These are phyloP conservation scores for Hypoxylon cercidicola DNA, from an alignment of 495 filamentous ascomycete species.

Conservation along the genomic window DNA sequence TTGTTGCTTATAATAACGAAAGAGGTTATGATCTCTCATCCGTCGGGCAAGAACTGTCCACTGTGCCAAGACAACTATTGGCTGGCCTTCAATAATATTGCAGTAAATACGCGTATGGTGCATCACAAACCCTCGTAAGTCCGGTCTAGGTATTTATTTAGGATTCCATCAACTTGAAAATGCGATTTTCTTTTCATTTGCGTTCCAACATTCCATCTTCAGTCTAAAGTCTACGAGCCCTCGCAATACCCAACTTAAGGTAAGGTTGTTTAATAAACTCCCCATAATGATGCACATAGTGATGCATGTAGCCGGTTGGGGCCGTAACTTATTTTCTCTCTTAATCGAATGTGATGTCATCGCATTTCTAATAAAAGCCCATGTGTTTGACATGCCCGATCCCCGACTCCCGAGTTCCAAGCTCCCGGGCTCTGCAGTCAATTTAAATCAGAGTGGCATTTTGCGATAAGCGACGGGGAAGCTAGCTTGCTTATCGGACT, in stretches of 20 bases:
- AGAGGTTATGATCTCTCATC: too few species aligned
- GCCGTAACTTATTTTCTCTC: constrained; percentile 1
- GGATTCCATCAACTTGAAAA: background rate
- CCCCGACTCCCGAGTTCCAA: constrained; percentile 14
- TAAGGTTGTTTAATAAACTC: background rate
- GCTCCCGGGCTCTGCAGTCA: constrained; percentile 30
- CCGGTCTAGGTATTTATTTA: background rate
- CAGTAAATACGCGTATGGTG: too few species aligned
- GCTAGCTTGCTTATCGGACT: constrained; percentile 23
- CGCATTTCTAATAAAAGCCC: constrained; percentile 33
- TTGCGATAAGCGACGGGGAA: constrained; percentile 27
- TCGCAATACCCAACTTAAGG: too few species aligned
- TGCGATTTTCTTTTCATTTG: background rate
- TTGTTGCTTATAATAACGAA: too few species aligned
- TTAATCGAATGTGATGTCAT: constrained; percentile 39
- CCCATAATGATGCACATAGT: background rate
- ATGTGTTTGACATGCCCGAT: background rate
- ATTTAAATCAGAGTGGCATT: constrained; percentile 28
- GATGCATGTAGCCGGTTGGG: background rate
- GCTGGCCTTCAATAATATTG: background rate
- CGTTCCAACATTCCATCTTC: too few species aligned
- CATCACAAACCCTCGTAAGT: background rate
- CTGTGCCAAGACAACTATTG: constrained; percentile 3
- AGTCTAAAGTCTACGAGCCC: too few species aligned
- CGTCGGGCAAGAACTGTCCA: background rate